A percentile compares a stretch with the other conserved stretches of the same genome.
phyloP scores from a whole-genome alignment of 495 filamentous ascomycete species.

The Penicillium salamii region DNA sequence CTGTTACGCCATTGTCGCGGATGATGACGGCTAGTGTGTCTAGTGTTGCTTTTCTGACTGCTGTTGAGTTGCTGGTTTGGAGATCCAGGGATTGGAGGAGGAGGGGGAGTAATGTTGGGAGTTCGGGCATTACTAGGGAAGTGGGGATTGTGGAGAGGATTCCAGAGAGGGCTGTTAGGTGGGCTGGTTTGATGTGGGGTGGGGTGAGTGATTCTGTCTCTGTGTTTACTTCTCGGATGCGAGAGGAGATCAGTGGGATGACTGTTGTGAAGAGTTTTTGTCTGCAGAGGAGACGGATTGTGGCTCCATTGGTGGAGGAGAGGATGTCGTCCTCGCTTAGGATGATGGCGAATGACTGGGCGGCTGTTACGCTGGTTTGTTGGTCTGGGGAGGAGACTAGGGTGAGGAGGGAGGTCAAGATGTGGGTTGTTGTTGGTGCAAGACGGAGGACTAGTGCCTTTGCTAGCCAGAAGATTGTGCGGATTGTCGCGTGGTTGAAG shows the following conservation, averaged over 20 bases:
- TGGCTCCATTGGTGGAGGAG: conserved; percentile 60
- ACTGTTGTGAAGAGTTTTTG: conserved; percentile 64
- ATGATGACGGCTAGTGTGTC: conserved; percentile 59
- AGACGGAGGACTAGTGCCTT: conserved; percentile 53
- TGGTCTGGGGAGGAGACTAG: conserved; percentile 50
- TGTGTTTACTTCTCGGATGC: conserved; percentile 49
- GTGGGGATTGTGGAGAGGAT: conserved; percentile 62
- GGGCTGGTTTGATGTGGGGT: conserved; percentile 53
- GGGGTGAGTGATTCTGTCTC: no score
- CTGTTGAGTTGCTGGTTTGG: conserved; percentile 40
- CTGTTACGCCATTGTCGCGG: conserved; percentile 50
- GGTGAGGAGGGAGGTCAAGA: conserved; percentile 49
- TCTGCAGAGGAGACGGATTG: conserved; percentile 60
- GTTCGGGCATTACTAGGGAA: conserved; percentile 55
- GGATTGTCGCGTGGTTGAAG: conserved; percentile 28
- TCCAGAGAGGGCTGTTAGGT: conserved; percentile 64
- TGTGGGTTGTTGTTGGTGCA: conserved; percentile 42
- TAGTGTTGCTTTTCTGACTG: conserved; percentile 63
- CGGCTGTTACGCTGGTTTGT: conserved; percentile 44
- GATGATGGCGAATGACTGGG: conserved; percentile 59
- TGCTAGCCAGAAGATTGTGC: conserved; percentile 52
- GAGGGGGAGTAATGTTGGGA: conserved; percentile 60
- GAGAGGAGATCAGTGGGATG: conserved; percentile 54
- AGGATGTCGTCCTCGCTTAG: conserved; percentile 65
- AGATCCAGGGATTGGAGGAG: conserved; percentile 71